Evolutionary conservation across 2,329 filamentous ascomycete genomes (phyloP).

Genomic region (Tympanopsis confertula): DNA sequence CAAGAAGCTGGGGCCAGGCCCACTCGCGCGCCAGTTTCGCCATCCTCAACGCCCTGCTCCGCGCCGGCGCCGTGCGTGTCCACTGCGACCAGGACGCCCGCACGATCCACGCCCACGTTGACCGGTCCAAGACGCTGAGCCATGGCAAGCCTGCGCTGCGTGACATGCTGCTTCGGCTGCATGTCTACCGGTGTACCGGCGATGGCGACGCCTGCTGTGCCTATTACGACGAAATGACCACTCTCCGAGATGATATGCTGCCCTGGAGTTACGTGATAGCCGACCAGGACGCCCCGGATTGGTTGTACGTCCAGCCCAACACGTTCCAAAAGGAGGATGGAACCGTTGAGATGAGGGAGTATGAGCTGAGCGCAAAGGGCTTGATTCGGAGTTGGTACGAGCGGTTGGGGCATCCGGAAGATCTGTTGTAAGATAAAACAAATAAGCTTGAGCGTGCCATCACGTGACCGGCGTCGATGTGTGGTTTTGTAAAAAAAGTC

Average conservation of each 20-base stretch:
- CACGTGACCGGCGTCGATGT: too few relatives aligned
- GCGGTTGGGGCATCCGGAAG: too few relatives aligned
- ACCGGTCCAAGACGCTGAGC: slow-evolving; percentile 40
- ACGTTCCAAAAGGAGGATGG: slow-evolving; percentile 26
- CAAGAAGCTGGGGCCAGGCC: too few relatives aligned
- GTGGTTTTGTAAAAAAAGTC: too few relatives aligned
- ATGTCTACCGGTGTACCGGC: slow-evolving; percentile 52
- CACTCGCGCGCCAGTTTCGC: slow-evolving; percentile 14
- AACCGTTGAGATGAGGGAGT: slow-evolving; percentile 45
- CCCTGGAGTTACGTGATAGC: slow-evolving; percentile 43
- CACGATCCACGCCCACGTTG: slow-evolving; percentile 30
- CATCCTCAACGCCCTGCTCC: not conserved
- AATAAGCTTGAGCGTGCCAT: too few relatives aligned
- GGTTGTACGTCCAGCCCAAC: slow-evolving; percentile 55
- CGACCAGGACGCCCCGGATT: slow-evolving; percentile 39
- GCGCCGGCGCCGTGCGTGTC: too few relatives aligned
- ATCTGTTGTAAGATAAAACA: too few relatives aligned
- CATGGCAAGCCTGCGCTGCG: slow-evolving; percentile 47
- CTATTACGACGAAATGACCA: slow-evolving; percentile 46
- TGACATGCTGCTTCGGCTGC: slow-evolving; percentile 42
- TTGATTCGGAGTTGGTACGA: slow-evolving; percentile 47
- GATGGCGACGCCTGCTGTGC: slow-evolving; percentile 36
- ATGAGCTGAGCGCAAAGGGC: slow-evolving; percentile 47
- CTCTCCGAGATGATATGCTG: slow-evolving; percentile 38
- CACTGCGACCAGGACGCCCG: too few relatives aligned